Conservation (phyloP, 345 rosid species). For the Murraya paniculata region DNA sequence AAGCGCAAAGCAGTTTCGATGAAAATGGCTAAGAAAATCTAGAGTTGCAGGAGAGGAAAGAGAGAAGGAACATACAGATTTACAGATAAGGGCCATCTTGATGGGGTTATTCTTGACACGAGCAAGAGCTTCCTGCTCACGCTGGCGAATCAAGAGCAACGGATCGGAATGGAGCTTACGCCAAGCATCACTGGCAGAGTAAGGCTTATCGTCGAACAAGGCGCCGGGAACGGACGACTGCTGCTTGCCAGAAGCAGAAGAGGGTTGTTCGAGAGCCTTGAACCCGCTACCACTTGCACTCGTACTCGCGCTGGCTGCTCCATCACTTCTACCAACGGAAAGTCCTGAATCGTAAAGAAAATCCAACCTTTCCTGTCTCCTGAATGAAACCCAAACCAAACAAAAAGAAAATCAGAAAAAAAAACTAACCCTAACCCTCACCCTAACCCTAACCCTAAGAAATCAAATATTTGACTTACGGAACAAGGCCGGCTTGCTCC, state of each 20-base stretch:
- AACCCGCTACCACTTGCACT: conserved; percentile 35
- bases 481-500: conserved; percentile 87
- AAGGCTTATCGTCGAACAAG: conserved; percentile 80
- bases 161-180: conserved; percentile 95
- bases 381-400: conserved; percentile 18
- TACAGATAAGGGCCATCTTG: conserved; percentile 79
- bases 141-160: conserved; percentile 83
- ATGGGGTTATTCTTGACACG: conserved; percentile 94
- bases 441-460: neutral
- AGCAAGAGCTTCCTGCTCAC: conserved; percentile 93
- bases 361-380: conserved; percentile 96
- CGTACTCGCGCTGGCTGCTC: conserved; percentile 13
- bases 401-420: neutral
- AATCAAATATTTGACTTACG: conserved; percentile 40
- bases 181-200: conserved; percentile 84
- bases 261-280: conserved; percentile 62
- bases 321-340: conserved; percentile 70
- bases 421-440: conserved; percentile 25
- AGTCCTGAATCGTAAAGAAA: conserved; percentile 91
- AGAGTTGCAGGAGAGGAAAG: neutral
- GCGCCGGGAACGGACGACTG: conserved; percentile 67
- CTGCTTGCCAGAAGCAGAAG: conserved; percentile 27
- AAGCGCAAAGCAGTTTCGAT: neutral
- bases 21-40: no score
- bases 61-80: conserved; percentile 54